Evolutionary conservation across 1,139 yeast genomes (phyloP).

Genomic region (Kurtzmaniella quercitrusa): DNA sequence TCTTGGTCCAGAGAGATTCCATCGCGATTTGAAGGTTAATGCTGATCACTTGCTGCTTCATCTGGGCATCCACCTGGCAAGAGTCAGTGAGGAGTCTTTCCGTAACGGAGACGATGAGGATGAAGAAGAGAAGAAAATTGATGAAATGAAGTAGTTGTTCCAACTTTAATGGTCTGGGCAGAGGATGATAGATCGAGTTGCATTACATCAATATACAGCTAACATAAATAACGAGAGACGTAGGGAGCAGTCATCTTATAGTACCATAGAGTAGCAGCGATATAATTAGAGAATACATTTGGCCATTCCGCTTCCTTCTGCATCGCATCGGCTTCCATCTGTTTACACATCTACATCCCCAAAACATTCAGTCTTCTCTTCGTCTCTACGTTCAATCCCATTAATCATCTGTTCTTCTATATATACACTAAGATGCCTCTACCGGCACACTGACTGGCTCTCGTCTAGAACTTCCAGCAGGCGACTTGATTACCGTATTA

Average conservation of each 20-base stretch:
- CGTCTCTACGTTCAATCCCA: no score
- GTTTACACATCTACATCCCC: no score
- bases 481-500: constrained; percentile 68
- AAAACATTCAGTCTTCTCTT: no score
- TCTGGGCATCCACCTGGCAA: constrained; percentile 3
- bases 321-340: no score
- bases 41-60: constrained; percentile 6
- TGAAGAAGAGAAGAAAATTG: constrained; percentile 3
- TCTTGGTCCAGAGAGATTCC: constrained; percentile 7
- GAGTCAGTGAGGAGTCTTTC: constrained; percentile 3
- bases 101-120: constrained; percentile 2
- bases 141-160: background rate
- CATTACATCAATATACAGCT: no score
- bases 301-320: no score
- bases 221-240: no score
- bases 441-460: constrained; percentile 19
- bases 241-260: no score
- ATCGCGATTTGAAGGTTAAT: constrained; percentile 7
- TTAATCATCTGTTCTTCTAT: background rate
- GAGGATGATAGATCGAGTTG: no score
- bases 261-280: no score
- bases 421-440: constrained; percentile 11
- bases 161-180: no score
- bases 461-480: constrained; percentile 13
- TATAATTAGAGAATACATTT: no score